Percentiles rank a stretch among this genome's conserved stretches.
Evolutionary conservation across 2,329 filamentous ascomycete genomes (phyloP).

Genomic region (Plenodomus tracheiphilus): DNA sequence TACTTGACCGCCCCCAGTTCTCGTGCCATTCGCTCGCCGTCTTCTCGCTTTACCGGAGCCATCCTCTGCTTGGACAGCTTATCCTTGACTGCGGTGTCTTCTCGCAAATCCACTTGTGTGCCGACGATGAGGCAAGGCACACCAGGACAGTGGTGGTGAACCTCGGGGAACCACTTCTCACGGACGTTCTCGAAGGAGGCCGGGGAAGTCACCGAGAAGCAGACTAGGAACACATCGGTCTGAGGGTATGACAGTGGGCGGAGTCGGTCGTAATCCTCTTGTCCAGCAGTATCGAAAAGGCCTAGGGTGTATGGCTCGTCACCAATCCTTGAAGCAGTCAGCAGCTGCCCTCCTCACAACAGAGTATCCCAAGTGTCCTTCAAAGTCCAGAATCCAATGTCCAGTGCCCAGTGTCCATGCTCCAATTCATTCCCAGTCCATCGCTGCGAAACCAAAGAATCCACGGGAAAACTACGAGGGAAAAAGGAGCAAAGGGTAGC

Average conservation of each 20-base stretch:
- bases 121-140: slow-evolving; percentile 97
- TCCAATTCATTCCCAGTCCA: too few relatives aligned
- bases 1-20: slow-evolving; percentile 98
- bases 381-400: too few relatives aligned
- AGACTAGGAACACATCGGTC: slow-evolving; percentile 98
- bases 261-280: slow-evolving; percentile 98
- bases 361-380: too few relatives aligned
- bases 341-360: too few relatives aligned
- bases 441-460: too few relatives aligned
- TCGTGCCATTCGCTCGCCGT: slow-evolving; percentile 95
- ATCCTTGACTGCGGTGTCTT: slow-evolving; percentile 82
- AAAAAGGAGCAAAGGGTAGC: slow-evolving; percentile 40
- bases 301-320: slow-evolving; percentile 98
- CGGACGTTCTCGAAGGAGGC: slow-evolving; percentile 99
- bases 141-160: slow-evolving; percentile 96
- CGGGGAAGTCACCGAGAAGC: slow-evolving; percentile 96
- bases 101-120: slow-evolving; percentile 93
- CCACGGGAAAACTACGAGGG: too few relatives aligned
- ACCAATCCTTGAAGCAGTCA: slow-evolving; percentile 74
- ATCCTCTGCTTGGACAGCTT: slow-evolving; percentile 97
- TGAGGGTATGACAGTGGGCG: slow-evolving; percentile 96
- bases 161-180: slow-evolving; percentile 98
- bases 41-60: slow-evolving; percentile 86
- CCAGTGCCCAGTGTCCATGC: too few relatives aligned
- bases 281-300: slow-evolving; percentile 96